phyloP scores from a whole-genome alignment of 306 rosid species.

The Elaeagnus macrophylla region DNA sequence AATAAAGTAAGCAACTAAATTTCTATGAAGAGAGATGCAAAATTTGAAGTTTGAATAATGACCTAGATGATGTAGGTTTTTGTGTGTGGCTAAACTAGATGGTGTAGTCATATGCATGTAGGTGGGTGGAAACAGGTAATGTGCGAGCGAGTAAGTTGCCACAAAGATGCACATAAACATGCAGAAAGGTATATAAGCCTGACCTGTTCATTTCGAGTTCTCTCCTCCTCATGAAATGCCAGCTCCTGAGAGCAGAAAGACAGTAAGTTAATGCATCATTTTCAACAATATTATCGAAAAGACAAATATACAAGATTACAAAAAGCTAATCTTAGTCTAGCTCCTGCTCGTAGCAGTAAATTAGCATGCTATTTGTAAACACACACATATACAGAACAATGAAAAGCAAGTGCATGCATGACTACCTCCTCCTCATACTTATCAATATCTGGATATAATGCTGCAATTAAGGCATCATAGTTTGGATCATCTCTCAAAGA shows the following conservation, averaged over 20 bases:
- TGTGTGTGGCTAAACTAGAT: not conserved
- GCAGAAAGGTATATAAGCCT: conserved; percentile 16
- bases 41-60: not conserved
- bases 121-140: not conserved
- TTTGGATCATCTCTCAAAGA: conserved; percentile 98
- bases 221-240: conserved; percentile 92
- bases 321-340: too few relatives aligned
- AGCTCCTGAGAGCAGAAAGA: conserved; percentile 50
- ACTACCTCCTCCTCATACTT: conserved; percentile 87
- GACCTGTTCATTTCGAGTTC: conserved; percentile 86
- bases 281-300: conserved; percentile 6
- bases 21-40: not conserved
- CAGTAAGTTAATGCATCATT: conserved; percentile 17
- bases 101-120: not conserved
- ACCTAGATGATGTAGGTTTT: not conserved
- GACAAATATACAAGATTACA: too few relatives aligned
- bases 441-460: conserved; percentile 84
- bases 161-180: not conserved
- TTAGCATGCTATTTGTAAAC: not conserved
- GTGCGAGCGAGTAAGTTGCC: not conserved
- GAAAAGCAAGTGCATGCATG: conserved; percentile 19
- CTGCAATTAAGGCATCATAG: conserved; percentile 72
- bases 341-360: too few relatives aligned
- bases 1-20: not conserved
- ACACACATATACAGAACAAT: not conserved